Evolutionary conservation across 2,329 filamentous ascomycete species (phyloP), one percentile per base, ranked within the genome.

Genomic region (Xylaria arbuscula): DNA sequence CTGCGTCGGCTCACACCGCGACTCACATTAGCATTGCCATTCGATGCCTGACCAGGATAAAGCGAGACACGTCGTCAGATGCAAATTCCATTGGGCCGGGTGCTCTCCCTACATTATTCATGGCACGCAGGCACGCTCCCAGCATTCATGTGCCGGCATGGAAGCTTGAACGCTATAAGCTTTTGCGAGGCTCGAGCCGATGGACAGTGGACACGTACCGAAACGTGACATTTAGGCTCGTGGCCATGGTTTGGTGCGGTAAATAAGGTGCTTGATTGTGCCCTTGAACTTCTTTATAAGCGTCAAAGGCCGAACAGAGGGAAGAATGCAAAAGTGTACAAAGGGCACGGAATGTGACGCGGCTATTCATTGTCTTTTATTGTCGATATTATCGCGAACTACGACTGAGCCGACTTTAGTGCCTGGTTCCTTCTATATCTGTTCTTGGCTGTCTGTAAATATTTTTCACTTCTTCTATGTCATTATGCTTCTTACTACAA

Each of bases 211-310:
- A 9, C 5, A 45, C 22, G 50, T 42, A 28, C 22, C 59, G n/a
- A 58, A 47, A 28, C 63, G 64, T 64, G 60, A 64, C 55, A 63
- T 57, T 61, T 67, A 54, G 60, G 59, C 67, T 66, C 59, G 59
- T 67, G 64, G 64, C 34, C 50, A 38, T 51, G 38, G 19, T 38
- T 28, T 36, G 38, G 54, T 64, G 47, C 28, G 28, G 38, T 22
- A 28, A 22, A 15, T 22, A 40, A 24, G 9, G 22, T 34, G n/a
- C 22, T 45, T 38, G 9, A 40, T 60, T 42, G 55, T 59, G n/a
- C 40, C 40, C 19, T 17, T 22, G n/a, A n/a, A 36, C 36, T 57
- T 15, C 13, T 28, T 19, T 63, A 63, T 67, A 69, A 57, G 60
- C 61, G 60, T 45, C 32, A 63, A 42, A 32, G 42, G 56, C 38